These are phyloP conservation scores for Tremellales sp. DNA, from an alignment of 1,284 basidiomycete species.

Conservation along the genomic window DNA sequence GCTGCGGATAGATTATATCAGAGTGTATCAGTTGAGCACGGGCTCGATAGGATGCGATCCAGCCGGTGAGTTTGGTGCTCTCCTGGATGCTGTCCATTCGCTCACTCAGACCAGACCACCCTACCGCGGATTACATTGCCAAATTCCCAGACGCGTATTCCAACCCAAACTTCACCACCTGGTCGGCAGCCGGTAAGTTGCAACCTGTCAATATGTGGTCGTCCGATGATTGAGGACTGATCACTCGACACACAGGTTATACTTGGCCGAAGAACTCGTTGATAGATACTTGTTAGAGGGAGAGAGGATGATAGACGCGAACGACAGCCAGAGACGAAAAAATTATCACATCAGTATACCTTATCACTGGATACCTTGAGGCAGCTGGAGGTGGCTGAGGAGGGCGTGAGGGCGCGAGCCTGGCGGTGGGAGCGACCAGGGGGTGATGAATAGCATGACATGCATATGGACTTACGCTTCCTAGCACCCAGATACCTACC, in stretches of 20 bases:
- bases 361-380: conserved; percentile 1
- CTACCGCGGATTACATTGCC: conserved; percentile 45
- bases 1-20: conserved; percentile 50
- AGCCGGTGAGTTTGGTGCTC: conserved; percentile 15
- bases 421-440: too few species aligned
- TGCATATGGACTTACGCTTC: too few species aligned
- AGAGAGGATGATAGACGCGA: background rate
- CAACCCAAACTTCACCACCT: conserved; percentile 49
- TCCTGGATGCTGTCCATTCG: too few species aligned
- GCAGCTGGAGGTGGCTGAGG: too few species aligned
- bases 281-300: conserved; percentile 32
- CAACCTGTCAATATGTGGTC: background rate
- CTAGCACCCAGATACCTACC: too few species aligned
- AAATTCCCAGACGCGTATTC: conserved; percentile 36
- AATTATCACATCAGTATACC: too few species aligned
- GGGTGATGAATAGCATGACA: too few species aligned
- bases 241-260: conserved; percentile 20
- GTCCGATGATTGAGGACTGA: background rate
- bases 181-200: conserved; percentile 34
- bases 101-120: conserved; percentile 28
- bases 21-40: conserved; percentile 50
- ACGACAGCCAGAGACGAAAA: background rate
- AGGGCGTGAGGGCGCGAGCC: too few species aligned
- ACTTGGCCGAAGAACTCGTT: conserved; percentile 45
- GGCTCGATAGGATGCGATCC: conserved; percentile 46